phyloP scores from a whole-genome alignment of 768 basidiomycete genomes.

The Tricholoma terreum region DNA sequence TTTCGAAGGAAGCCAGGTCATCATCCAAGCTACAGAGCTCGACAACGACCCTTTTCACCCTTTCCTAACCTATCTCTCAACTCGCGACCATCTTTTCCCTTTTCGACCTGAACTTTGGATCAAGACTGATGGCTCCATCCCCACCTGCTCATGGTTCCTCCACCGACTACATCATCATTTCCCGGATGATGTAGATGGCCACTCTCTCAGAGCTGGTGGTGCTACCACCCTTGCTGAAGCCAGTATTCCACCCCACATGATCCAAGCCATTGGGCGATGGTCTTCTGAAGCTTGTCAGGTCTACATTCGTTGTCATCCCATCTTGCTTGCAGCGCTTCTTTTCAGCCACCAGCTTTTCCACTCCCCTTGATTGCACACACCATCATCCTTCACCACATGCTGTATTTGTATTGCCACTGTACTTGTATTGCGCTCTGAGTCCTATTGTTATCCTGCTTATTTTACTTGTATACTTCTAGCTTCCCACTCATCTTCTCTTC shows the following conservation, averaged over 20 bases:
- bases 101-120: background rate
- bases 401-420: too few species aligned
- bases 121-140: background rate
- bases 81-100: background rate
- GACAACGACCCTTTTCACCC: constrained; percentile 4
- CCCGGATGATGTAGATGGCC: background rate
- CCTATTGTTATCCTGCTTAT: too few species aligned
- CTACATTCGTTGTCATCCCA: background rate
- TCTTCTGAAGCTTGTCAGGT: background rate
- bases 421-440: too few species aligned
- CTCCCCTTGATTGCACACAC: background rate
- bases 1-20: constrained; percentile 20
- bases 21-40: too few species aligned
- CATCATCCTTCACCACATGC: too few species aligned
- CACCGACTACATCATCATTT: background rate
- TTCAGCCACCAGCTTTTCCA: background rate
- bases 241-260: too few species aligned
- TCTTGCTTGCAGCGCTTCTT: background rate
- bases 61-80: background rate
- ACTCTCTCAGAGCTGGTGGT: background rate
- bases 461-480: background rate
- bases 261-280: too few species aligned
- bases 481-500: background rate
- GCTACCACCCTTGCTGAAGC: background rate
- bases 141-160: too few species aligned